Evolutionary conservation across 108 stramenopile species (phyloP), one percentile per base, ranked within the genome.

Genomic region (Parmales sp.): DNA sequence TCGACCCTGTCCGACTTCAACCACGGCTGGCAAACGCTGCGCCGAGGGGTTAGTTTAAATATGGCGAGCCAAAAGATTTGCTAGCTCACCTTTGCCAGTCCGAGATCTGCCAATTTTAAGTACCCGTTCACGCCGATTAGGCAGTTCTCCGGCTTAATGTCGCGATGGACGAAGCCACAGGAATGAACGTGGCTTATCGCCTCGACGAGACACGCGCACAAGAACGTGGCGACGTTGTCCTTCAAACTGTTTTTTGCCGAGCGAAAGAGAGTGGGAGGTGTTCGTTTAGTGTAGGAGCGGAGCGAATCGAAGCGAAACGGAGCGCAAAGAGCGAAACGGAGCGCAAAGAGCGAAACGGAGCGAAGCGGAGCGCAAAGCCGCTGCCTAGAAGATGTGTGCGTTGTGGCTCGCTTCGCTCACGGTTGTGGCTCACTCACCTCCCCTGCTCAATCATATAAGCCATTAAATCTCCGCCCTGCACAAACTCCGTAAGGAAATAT

Each of bases 121-220:
- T 48, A 65, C 4, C 69, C 69, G 39, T 79, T 68, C 25, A 16
- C 1, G 3, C 49, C 46, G 13, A 79, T 39, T n/a, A 76, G 69
- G 6, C 75, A 63, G 34, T 79, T 79, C 44, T 76, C 75, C 50
- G 73, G 69, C 45, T 74, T 76, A 37, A 79, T n/a, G 46, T 76
- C 78, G 25, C 78, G 67, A 69, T 45, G 72, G 28, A 82, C 70
- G 0, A 82, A 74, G 1, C 66, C 69, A 45, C 73, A 72, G 36
- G 22, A 16, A 64, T 82, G 81, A 43, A 79, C 76, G 74, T 79
- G 80, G 29, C 64, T 64, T 29, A 82, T 78, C 25, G 77, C 81
- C 20, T 51, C 71, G 70, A 69, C 64, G 39, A 82, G 70, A 43
- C 78, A 77, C 39, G 74, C 77, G 22, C 51, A 64, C 48, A 78